Base-by-base conservation (phyloP, 2,329 filamentous ascomycete species). In the Colletotrichum magnum region DNA sequence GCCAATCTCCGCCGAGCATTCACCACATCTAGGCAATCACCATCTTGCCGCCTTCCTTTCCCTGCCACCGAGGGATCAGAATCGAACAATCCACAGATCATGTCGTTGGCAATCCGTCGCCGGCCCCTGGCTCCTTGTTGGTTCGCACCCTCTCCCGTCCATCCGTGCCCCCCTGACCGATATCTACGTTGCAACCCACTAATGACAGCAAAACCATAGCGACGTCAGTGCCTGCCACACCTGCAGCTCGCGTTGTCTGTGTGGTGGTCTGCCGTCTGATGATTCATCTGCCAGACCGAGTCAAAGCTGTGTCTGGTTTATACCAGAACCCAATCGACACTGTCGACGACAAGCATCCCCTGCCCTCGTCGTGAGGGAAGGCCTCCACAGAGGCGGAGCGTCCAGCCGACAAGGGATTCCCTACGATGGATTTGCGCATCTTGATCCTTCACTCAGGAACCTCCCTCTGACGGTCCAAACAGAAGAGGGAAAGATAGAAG, bases 221-320 rank as follows among this genome's bases (percentile, higher is more conserved):
- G 43, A 28, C 48, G 39, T 47, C 21, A 43, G 28, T 45, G 2
- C 21, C 53, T 50, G 54, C 21, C 54, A 58, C 28, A 41, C 41
- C 24, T 59, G 66, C 66, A 69, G 61, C 48, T 66, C 32, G 61
- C 51, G 24, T 54, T 41, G 18, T 45, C 32, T 47, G 50, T 60
- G 50, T 57, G 56, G 50, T 57, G 56, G 56, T 21, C 56, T 56
- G 61, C 50, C 50, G 12, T 36, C 32, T 36, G 32, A 36, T 36
- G 32, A 36, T 36, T 59, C 51, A 62, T 62, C 58, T 63, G 60
- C 53, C 50, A 63, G 48, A 48, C 26, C 32, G 26, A 36, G 50
- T 47, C 61, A 50, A 56, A 65, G 65, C 62, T 60, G 18, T 51
- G 50, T 60, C 15, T 59, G 53, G 57, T 15, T n/a, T 36, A 36